These are phyloP conservation scores for Mikania micrantha DNA, from an alignment of 129 eudicot genomes.

Conservation along the genomic window DNA sequence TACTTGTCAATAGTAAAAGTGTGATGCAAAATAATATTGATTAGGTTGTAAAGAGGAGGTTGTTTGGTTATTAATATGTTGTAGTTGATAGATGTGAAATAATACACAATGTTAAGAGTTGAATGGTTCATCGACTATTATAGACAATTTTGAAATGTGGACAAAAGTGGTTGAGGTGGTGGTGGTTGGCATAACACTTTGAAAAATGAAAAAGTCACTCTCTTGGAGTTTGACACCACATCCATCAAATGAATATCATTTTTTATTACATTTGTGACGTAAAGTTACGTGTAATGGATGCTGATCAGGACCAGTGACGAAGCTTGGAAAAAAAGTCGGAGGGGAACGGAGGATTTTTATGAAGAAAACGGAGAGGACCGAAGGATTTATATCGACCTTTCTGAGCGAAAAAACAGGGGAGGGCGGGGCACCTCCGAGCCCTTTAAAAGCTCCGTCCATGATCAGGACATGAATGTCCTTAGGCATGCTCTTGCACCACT, in stretches of 20 bases:
- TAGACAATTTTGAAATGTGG: slow-evolving; percentile 18
- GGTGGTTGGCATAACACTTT: slow-evolving; percentile 24
- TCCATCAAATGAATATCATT: slow-evolving; percentile 13
- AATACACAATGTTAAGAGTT: neutral
- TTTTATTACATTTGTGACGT: neutral
- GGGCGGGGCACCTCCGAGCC: too few relatives aligned
- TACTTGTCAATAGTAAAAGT: neutral
- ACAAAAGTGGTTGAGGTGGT: slow-evolving; percentile 27
- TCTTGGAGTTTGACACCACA: slow-evolving; percentile 13
- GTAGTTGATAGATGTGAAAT: neutral
- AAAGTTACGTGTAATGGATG: neutral
- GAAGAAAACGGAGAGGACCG: too few relatives aligned
- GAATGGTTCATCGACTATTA: slow-evolving; percentile 23
- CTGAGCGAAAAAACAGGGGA: too few relatives aligned
- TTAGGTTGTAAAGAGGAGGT: neutral
- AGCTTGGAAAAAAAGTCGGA: too few relatives aligned
- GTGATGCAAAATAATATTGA: neutral
- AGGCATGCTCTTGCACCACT: too few relatives aligned
- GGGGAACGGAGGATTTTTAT: too few relatives aligned
- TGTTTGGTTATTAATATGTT: slow-evolving; percentile 8
- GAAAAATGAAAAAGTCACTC: slow-evolving; percentile 25
- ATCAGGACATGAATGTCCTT: too few relatives aligned
- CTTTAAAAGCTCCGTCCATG: too few relatives aligned
- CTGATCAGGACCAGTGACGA: too few relatives aligned
- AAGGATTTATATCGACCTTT: too few relatives aligned